These are phyloP conservation scores for Neoboletus subvelutipes DNA, from an alignment of 768 basidiomycete species.

Conservation along the genomic window DNA sequence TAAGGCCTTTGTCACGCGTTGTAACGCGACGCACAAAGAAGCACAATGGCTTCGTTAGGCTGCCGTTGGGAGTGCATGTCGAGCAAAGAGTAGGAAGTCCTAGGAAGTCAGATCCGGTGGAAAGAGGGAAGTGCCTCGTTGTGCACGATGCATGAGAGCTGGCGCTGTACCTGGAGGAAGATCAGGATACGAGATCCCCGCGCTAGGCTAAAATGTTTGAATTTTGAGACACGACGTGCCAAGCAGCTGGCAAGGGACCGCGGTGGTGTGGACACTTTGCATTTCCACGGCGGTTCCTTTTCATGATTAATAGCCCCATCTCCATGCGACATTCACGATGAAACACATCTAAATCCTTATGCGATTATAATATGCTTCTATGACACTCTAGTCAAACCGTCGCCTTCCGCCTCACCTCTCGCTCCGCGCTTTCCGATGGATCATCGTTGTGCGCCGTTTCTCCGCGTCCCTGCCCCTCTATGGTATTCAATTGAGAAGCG, in stretches of 20 bases:
- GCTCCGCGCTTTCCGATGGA: slow-evolving; percentile 42
- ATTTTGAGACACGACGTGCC: slow-evolving; percentile 12
- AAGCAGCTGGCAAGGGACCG: slow-evolving; percentile 18
- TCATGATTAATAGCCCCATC: slow-evolving; percentile 3
- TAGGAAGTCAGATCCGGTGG: slow-evolving; percentile 13
- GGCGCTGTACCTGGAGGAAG: slow-evolving; percentile 20
- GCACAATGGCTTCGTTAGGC: slow-evolving; percentile 19
- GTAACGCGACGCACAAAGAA: slow-evolving; percentile 28
- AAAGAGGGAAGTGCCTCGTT: slow-evolving; percentile 18
- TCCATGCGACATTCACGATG: slow-evolving; percentile 20
- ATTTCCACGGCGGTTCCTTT: slow-evolving; percentile 19
- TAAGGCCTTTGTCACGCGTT: slow-evolving; percentile 29
- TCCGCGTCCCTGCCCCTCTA: slow-evolving; percentile 20
- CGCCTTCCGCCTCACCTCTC: slow-evolving; percentile 49
- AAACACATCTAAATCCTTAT: slow-evolving; percentile 18
- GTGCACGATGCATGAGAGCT: slow-evolving; percentile 9
- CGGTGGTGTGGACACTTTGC: slow-evolving; percentile 12
- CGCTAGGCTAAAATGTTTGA: slow-evolving; percentile 23
- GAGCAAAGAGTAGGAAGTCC: slow-evolving; percentile 13
- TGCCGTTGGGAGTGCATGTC: slow-evolving; percentile 6
- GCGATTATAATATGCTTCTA: slow-evolving; percentile 32
- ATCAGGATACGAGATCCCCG: slow-evolving; percentile 34
- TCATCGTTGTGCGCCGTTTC: slow-evolving; percentile 32
- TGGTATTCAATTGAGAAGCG: slow-evolving; percentile 33
- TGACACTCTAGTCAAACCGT: slow-evolving; percentile 38